phyloP scores from a whole-genome alignment of 306 rosid genomes.

The Cucurbita argyrosperma region DNA sequence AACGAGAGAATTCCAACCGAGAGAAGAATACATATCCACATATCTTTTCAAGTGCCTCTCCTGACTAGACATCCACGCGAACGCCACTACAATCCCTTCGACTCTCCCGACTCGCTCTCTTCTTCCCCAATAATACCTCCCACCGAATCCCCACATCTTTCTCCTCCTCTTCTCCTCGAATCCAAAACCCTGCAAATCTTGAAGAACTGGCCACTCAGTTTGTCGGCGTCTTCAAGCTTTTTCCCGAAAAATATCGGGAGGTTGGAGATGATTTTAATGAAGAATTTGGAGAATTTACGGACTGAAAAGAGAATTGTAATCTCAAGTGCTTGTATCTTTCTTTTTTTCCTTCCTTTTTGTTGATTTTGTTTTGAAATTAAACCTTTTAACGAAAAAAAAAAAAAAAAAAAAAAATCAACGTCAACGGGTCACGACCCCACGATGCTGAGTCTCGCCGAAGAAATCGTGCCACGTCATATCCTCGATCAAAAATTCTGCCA shows the following conservation, averaged over 20 bases:
- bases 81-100: constrained; percentile 68
- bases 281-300: not conserved
- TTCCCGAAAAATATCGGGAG: not conserved
- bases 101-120: constrained; percentile 31
- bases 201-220: not conserved
- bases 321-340: not conserved
- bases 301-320: not conserved
- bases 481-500: not conserved
- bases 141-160: constrained; percentile 91
- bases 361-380: not conserved
- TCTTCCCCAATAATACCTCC: constrained; percentile 73
- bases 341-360: not conserved
- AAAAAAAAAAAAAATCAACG: not conserved
- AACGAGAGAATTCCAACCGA: constrained; percentile 71
- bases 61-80: constrained; percentile 87
- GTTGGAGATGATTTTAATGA: not conserved
- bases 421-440: not conserved
- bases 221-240: not conserved
- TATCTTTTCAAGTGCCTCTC: constrained; percentile 56
- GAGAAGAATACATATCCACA: constrained; percentile 54
- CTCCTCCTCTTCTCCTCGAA: constrained; percentile 1
- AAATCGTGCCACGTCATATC: not conserved
- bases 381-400: not conserved
- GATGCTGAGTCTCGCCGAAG: not conserved
- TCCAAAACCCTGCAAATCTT: not conserved